These are phyloP conservation scores for Monascus purpureus DNA, from an alignment of 495 filamentous ascomycete species.

Conservation along the genomic window DNA sequence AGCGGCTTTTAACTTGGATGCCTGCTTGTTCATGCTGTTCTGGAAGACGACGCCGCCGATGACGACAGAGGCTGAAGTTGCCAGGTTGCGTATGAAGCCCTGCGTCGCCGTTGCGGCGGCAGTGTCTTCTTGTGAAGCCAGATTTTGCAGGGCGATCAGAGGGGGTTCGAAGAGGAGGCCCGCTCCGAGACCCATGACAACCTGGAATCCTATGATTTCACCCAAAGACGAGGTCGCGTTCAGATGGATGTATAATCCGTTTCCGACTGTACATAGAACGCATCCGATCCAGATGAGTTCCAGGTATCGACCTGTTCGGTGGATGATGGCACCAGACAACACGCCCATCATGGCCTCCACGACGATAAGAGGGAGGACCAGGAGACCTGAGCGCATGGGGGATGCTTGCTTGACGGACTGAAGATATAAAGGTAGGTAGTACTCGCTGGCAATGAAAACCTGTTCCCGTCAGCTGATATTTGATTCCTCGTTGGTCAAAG, in stretches of 20 bases:
- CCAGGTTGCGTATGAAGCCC: conserved; percentile 59
- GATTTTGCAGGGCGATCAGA: conserved; percentile 66
- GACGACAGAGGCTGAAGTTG: conserved; percentile 57
- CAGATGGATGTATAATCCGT: conserved; percentile 38
- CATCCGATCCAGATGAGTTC: conserved; percentile 40
- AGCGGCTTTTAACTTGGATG: conserved; percentile 21
- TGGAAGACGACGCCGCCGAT: conserved; percentile 71
- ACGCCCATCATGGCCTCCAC: conserved; percentile 36
- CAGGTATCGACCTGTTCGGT: conserved; percentile 45
- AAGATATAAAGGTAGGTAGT: conserved; percentile 45
- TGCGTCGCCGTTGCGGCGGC: conserved; percentile 68
- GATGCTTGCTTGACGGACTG: conserved; percentile 37
- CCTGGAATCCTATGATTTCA: conserved; percentile 39
- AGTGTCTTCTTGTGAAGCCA: conserved; percentile 52
- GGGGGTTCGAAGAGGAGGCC: conserved; percentile 43
- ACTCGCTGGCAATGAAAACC: conserved; percentile 39
- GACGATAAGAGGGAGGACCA: conserved; percentile 39
- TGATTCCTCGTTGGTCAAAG: too few relatives aligned
- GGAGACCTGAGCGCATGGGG: conserved; percentile 36
- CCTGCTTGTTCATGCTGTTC: conserved; percentile 39
- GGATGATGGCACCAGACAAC: conserved; percentile 37
- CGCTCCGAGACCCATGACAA: conserved; percentile 44
- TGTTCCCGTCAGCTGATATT: conserved; percentile 5
- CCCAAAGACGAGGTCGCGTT: conserved; percentile 21
- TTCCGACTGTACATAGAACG: conserved; percentile 31